Evolutionary conservation across 78 protist genomes (phyloP).

Genomic region (Chrysochromulina parva): DNA sequence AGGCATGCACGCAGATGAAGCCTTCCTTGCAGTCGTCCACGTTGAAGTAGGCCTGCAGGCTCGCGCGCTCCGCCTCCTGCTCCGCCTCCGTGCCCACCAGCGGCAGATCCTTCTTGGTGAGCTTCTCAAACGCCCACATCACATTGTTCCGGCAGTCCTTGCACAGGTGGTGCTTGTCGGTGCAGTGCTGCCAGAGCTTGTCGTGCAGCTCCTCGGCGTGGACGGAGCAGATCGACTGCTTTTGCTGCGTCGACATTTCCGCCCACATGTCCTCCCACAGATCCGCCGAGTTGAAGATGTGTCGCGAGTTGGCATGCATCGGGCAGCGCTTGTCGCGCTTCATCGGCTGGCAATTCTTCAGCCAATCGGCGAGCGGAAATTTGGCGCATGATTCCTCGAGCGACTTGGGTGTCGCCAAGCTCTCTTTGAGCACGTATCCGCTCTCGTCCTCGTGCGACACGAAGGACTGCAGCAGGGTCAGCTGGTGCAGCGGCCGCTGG

Average conservation of each 20-base stretch:
- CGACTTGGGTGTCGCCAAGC: background rate
- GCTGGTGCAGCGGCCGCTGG: background rate
- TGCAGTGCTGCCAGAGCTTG: slow-evolving; percentile 26
- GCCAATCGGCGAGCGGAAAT: slow-evolving; percentile 9
- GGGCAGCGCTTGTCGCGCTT: slow-evolving; percentile 23
- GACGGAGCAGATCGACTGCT: background rate
- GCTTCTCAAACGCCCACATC: slow-evolving; percentile 15
- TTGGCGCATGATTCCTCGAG: background rate
- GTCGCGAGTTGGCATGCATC: slow-evolving; percentile 16
- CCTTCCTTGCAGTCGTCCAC: background rate
- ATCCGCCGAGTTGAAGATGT: background rate
- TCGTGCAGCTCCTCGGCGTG: background rate
- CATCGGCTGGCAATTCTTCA: background rate
- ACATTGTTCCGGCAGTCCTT: slow-evolving; percentile 25
- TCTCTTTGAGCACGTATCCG: background rate
- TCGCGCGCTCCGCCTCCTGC: background rate
- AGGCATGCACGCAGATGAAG: background rate
- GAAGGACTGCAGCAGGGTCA: background rate
- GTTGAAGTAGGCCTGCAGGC: background rate
- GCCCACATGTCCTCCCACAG: slow-evolving; percentile 32
- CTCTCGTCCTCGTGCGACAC: background rate
- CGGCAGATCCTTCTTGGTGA: background rate
- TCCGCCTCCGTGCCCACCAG: background rate
- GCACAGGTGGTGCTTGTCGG: slow-evolving; percentile 23
- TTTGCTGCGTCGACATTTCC: background rate